Conservation (phyloP, 257 asterid species). For the Cynanchum wilfordii region DNA sequence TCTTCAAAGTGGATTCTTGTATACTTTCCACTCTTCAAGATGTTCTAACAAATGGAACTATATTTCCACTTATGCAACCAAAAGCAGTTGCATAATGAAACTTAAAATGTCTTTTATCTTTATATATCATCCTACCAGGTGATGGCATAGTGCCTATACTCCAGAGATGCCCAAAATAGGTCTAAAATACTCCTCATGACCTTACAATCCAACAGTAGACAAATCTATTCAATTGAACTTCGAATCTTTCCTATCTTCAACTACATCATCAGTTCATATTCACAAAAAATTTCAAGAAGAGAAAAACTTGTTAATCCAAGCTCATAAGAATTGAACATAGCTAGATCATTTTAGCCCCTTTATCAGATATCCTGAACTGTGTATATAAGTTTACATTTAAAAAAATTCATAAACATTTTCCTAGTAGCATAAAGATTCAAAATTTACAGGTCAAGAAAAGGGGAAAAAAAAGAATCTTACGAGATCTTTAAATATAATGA, state of each 20-base stretch:
- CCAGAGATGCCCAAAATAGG: not conserved
- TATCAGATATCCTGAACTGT: not conserved
- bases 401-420: not conserved
- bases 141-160: not conserved
- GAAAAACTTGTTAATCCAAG: not conserved
- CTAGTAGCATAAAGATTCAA: not conserved
- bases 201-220: not conserved
- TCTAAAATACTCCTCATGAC: not conserved
- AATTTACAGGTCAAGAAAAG: not conserved
- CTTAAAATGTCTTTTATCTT: not conserved
- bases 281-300: not conserved
- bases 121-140: not conserved
- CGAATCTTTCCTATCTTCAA: not conserved
- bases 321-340: not conserved
- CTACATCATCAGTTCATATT: not conserved
- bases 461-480: constrained; percentile 23
- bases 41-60: not conserved
- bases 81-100: not conserved
- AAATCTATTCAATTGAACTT: not conserved
- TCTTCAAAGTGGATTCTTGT: not conserved
- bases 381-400: too few species aligned
- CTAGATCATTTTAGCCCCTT: not conserved
- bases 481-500: constrained; percentile 82
- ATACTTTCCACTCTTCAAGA: not conserved
- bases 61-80: not conserved